Percentiles rank a stretch among this genome's conserved stretches.
These are phyloP conservation scores for Coemansia furcata DNA, from an alignment of 192 early-diverging fungal species.

Conservation along the genomic window DNA sequence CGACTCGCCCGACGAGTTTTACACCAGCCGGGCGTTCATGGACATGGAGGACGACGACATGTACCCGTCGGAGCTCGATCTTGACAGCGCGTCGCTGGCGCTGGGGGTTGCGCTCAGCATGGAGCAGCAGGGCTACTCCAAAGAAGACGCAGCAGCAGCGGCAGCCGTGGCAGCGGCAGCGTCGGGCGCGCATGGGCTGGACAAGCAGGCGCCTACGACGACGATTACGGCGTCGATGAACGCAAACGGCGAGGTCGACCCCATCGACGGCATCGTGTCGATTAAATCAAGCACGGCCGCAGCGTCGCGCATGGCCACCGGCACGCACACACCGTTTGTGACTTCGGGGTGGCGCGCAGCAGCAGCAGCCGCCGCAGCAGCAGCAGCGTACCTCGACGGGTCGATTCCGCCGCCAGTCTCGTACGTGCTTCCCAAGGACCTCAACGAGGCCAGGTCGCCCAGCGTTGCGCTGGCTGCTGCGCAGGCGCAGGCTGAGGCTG, in stretches of 20 bases:
- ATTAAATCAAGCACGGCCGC: slow-evolving; percentile 33
- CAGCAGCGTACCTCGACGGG: slow-evolving; percentile 34
- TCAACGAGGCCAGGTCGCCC: slow-evolving; percentile 39
- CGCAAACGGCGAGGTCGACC: slow-evolving; percentile 50
- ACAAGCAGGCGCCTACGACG: slow-evolving; percentile 23
- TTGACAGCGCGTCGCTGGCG: slow-evolving; percentile 49
- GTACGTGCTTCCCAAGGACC: slow-evolving; percentile 43
- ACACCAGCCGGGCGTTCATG: slow-evolving; percentile 36
- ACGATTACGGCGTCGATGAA: slow-evolving; percentile 52
- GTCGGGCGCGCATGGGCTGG: slow-evolving; percentile 10
- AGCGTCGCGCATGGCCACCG: slow-evolving; percentile 33
- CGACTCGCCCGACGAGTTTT: slow-evolving; percentile 49
- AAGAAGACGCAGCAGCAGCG: slow-evolving; percentile 40
- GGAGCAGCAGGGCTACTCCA: slow-evolving; percentile 54
- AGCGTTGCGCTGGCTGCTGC: slow-evolving; percentile 21
- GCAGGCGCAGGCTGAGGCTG: background rate
- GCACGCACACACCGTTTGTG: slow-evolving; percentile 39
- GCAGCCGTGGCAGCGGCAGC: slow-evolving; percentile 41
- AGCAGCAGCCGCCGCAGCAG: slow-evolving; percentile 30
- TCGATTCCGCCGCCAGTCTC: slow-evolving; percentile 13
- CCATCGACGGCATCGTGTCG: slow-evolving; percentile 52
- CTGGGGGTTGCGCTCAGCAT: slow-evolving; percentile 52
- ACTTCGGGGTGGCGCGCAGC: slow-evolving; percentile 31
- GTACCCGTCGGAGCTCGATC: slow-evolving; percentile 29
- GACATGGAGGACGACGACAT: slow-evolving; percentile 15